A percentile compares a stretch with the other conserved stretches of the same genome.
These are phyloP conservation scores for Aureobasidium subglaciale DNA, from an alignment of 2,329 filamentous ascomycete genomes.

Conservation along the genomic window DNA sequence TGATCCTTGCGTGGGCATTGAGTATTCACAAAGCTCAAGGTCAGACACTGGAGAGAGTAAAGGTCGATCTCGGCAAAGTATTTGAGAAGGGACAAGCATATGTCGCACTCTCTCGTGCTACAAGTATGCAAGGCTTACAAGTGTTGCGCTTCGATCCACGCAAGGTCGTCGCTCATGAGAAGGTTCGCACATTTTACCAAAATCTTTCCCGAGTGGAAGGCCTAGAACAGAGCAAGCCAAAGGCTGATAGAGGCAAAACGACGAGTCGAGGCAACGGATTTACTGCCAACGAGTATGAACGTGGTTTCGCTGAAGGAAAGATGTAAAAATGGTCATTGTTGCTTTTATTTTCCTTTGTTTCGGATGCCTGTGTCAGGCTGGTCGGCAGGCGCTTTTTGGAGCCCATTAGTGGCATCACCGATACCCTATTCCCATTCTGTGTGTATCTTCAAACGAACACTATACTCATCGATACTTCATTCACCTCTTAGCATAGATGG, in stretches of 20 bases:
- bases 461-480: background rate
- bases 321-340: background rate
- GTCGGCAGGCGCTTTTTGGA: constrained; percentile 11
- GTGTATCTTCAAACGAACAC: constrained; percentile 1
- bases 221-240: constrained; percentile 24
- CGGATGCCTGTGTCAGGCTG: constrained; percentile 5
- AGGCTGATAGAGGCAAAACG: constrained; percentile 26
- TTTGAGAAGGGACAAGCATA: constrained; percentile 99
- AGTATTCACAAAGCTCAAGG: constrained; percentile 98
- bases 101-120: constrained; percentile 89
- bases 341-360: constrained; percentile 10
- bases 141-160: constrained; percentile 80
- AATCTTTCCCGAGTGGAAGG: constrained; percentile 67
- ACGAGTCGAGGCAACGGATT: constrained; percentile 23
- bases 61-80: constrained; percentile 83
- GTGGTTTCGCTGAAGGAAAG: constrained; percentile 7
- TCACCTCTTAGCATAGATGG: background rate
- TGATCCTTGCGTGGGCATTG: constrained; percentile 93
- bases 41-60: constrained; percentile 86
- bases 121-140: constrained; percentile 76
- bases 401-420: constrained; percentile 12
- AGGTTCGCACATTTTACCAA: constrained; percentile 77
- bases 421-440: constrained; percentile 14
- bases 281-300: constrained; percentile 27
- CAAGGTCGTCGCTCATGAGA: constrained; percentile 91